A percentile compares a stretch with the other conserved stretches of the same genome.
Conservation (phyloP, 2,329 filamentous ascomycete species). For the Aspergillus tanneri region DNA sequence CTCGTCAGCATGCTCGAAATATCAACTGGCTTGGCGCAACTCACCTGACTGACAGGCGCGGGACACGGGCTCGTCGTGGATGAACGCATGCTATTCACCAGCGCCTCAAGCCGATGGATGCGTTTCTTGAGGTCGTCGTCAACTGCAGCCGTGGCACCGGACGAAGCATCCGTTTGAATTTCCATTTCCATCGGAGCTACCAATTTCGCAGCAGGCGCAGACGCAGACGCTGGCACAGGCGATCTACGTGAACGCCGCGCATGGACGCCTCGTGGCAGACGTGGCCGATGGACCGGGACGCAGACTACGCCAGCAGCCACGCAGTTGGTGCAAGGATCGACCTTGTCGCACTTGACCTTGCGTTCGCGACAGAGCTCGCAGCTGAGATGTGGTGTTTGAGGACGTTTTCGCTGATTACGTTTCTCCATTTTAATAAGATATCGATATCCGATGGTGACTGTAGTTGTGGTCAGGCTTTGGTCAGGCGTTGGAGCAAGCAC, state of each 20-base stretch:
- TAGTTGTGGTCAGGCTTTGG: too few species aligned
- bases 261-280: conserved; percentile 20
- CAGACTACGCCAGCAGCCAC: conserved; percentile 12
- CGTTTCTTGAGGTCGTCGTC: not conserved
- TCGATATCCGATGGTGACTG: too few species aligned
- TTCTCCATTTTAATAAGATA: too few species aligned
- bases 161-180: not conserved
- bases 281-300: conserved; percentile 15
- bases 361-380: conserved; percentile 20
- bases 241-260: conserved; percentile 3
- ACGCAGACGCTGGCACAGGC: not conserved
- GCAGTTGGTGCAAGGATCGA: conserved; percentile 22
- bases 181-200: not conserved
- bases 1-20: too few species aligned
- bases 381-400: conserved; percentile 14
- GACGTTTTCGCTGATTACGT: too few species aligned
- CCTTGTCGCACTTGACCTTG: conserved; percentile 23
- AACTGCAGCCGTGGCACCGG: not conserved
- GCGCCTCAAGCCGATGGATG: not conserved
- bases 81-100: too few species aligned
- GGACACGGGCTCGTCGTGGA: too few species aligned
- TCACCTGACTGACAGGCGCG: too few species aligned
- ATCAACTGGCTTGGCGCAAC: too few species aligned
- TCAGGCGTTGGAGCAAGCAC: too few species aligned
- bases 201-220: not conserved